Evolutionary conservation across 2,329 filamentous ascomycete genomes (phyloP), one percentile per base, ranked within the genome.

Genomic region (Phialemoniopsis sp.): DNA sequence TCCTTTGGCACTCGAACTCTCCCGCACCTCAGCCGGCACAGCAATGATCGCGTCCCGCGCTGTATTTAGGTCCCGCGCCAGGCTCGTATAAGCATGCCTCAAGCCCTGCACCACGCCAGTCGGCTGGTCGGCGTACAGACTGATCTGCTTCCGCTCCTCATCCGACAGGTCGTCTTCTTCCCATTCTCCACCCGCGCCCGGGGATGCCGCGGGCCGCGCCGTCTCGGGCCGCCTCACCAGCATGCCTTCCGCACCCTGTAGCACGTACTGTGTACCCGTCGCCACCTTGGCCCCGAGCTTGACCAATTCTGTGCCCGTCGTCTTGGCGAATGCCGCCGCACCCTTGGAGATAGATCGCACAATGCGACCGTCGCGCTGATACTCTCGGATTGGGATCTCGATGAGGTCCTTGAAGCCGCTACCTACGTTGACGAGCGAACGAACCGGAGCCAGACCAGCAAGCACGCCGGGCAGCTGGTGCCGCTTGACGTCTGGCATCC

Each of bases 231-330:
- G 14, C 17, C 16, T 67, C 13, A 64, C 70, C 30, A 96, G 72
- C 45, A 96, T 73, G 14, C 80, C 87, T 60, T 98, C 94, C 0
- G 90, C 89, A 14, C 86, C 87, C 56, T 95, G 86, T 2, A 98
- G 76, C 13, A 90, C 81, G n/a, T 86, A 93, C 55, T 97, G 93
- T 4, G 94, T 95, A 28, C 93, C 93, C 36, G 97, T 87, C 1
- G 91, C 91, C 37, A 97, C 72, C 62, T 96, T 97, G 34, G 93
- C 93, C 12, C 93, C 91, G 0, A 98, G 72, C 53, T 93, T 93
- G 46, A 95, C 86, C n/a, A 97, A 74, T 57, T 96, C 93, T 1
- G 86, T 94, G 3, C 90, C 90, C 0, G 93, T 98, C 2, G 89
- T 96, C 54, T 87, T 90, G 29, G 88, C 90, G 62, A 98, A 98